These are phyloP conservation scores for Lipomyces sp. DNA, from an alignment of 805 yeast species.

Conservation along the genomic window DNA sequence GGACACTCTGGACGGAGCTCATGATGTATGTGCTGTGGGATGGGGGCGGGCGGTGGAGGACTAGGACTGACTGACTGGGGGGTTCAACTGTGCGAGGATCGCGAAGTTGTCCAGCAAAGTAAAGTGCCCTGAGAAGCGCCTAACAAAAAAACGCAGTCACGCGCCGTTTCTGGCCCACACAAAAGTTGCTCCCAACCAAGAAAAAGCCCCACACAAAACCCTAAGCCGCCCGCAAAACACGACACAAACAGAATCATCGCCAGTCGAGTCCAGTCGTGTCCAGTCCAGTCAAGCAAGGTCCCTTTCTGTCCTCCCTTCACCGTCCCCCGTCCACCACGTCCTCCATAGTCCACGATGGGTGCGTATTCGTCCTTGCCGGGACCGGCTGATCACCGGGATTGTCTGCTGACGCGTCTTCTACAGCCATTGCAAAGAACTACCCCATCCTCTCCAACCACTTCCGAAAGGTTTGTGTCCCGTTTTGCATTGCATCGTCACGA, in stretches of 20 bases:
- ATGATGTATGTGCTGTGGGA: conserved; percentile 9
- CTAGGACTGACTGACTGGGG: background rate
- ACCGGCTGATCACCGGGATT: too few species aligned
- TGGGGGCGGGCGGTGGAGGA: conserved; percentile 1
- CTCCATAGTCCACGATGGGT: background rate
- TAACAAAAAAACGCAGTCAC: conserved; percentile 13
- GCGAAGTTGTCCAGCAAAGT: background rate
- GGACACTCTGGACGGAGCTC: conserved; percentile 29
- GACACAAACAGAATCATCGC: conserved; percentile 2
- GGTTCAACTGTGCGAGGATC: background rate
- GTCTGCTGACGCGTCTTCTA: too few species aligned
- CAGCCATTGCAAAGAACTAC: conserved; percentile 98
- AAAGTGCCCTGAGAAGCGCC: background rate
- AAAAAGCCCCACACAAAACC: too few species aligned
- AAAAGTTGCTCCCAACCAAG: too few species aligned
- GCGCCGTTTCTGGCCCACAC: too few species aligned
- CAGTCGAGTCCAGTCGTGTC: background rate
- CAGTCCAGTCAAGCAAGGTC: conserved; percentile 2
- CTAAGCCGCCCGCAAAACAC: background rate
- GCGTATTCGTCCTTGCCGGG: too few species aligned
- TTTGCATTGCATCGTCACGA: background rate
- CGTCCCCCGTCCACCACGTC: too few species aligned
- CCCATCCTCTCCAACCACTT: conserved; percentile 99
- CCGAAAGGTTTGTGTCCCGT: conserved; percentile 57
- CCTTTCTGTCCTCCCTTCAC: conserved; percentile 1